Base-by-base conservation (phyloP, 23 red algal genomes). In the Cyanidiococcus yangmingshanensis region DNA sequence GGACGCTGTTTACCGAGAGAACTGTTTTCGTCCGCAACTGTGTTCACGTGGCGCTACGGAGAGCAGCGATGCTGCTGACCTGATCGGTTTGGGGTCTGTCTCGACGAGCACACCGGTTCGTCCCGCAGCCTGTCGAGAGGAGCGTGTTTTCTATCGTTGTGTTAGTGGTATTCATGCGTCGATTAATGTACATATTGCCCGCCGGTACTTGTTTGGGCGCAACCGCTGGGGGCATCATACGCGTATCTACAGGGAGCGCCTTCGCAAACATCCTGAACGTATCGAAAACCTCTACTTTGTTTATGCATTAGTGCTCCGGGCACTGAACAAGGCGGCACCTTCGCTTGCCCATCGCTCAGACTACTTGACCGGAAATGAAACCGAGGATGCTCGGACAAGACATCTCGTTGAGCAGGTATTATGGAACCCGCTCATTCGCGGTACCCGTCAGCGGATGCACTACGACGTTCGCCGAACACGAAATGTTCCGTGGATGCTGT, bases 171-270 rank as follows among this genome's bases (percentile, higher is more conserved):
- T 98, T 29, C 94, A 98, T 76, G 76, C 88, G 0, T 98, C 94
- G 37, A 98, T 98, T 82, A 91, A 75, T 75, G 89, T 89, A 85
- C 88, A 92, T 68, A 91, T 98, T 38, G 94, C 89, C 50, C 68
- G 54, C 27, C 79, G 87, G 1, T 95, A 95, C 74, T 58, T 95
- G 7, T 39, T 86, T n/a, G 39, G 57, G 17, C 21, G 32, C 37
- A 71, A 50, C 24, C 39, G 54, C 35, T 95, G 91, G 91, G 91
- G 86, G 32, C 36, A 30, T 24, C 89, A 98, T 51, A 18, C 85
- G 7, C 37, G 38, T n/a, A 82, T 98, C 39, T 98, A 98, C 76
- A 57, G 81, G 68, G 1, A 84, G 85, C 80, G 94, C 30, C 76
- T 98, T 67, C 71, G 88, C 27, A 38, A 83, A 0, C 83, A 77